Percentiles rank a stretch among this genome's conserved stretches.
These are phyloP conservation scores for Zelonia costaricensis DNA, from an alignment of 208 protist species.

Conservation along the genomic window DNA sequence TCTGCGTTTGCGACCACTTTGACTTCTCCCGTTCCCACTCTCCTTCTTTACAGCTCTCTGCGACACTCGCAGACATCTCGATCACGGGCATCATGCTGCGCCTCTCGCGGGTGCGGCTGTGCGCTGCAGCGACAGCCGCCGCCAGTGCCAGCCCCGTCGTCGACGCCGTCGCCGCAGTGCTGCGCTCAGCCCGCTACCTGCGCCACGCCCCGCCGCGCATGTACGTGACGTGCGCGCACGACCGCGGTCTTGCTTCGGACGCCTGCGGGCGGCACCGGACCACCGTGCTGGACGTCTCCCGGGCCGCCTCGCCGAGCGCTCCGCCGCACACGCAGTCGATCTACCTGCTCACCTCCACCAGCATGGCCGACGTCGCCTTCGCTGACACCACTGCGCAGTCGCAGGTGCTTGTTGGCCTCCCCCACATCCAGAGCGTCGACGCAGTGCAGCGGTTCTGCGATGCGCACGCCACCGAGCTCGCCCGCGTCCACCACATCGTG, in stretches of 20 bases:
- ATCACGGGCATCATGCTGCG: slow-evolving; percentile 3
- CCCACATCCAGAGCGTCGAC: slow-evolving; percentile 30
- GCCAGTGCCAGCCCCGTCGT: slow-evolving; percentile 3
- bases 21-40: too few species aligned
- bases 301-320: slow-evolving; percentile 4
- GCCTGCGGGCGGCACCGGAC: slow-evolving; percentile 55
- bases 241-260: neutral
- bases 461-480: slow-evolving; percentile 30
- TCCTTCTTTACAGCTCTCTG: too few species aligned
- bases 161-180: slow-evolving; percentile 5
- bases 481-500: slow-evolving; percentile 45
- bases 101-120: neutral
- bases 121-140: neutral
- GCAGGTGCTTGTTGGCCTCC: slow-evolving; percentile 65
- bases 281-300: slow-evolving; percentile 50
- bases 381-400: slow-evolving; percentile 19
- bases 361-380: slow-evolving; percentile 48
- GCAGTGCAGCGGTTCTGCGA: slow-evolving; percentile 50
- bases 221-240: slow-evolving; percentile 66
- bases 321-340: slow-evolving; percentile 52
- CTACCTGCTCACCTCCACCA: slow-evolving; percentile 63
- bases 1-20: too few species aligned
- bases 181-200: slow-evolving; percentile 45
- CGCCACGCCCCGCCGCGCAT: slow-evolving; percentile 63
- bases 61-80: too few species aligned